phyloP scores from a whole-genome alignment of 352 stramenopile species.

The Pythium coloratum region DNA sequence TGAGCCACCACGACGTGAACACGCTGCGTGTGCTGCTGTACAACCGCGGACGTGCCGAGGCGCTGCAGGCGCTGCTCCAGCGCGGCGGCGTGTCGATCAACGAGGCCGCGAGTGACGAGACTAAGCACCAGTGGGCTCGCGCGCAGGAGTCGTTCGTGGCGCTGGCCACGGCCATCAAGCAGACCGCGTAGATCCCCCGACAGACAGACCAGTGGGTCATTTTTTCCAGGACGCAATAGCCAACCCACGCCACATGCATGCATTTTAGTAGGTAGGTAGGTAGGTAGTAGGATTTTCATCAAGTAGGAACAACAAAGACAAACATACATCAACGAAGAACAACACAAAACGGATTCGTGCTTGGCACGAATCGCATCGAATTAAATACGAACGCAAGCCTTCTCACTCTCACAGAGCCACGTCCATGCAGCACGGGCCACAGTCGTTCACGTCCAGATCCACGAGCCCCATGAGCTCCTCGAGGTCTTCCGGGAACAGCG shows the following conservation, averaged over 20 bases:
- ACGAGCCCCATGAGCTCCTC: slow-evolving; percentile 22
- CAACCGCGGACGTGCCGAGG: slow-evolving; percentile 68
- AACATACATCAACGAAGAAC: background rate
- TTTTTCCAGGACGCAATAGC: slow-evolving; percentile 5
- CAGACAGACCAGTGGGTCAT: background rate
- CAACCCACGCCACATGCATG: background rate
- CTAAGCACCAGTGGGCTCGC: slow-evolving; percentile 64
- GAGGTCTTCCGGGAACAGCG: slow-evolving; percentile 26
- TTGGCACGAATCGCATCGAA: background rate
- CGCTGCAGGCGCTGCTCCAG: slow-evolving; percentile 75
- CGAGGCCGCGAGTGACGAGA: slow-evolving; percentile 42
- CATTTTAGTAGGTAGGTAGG: background rate
- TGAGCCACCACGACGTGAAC: slow-evolving; percentile 56
- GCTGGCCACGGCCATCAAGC: slow-evolving; percentile 79
- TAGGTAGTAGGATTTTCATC: background rate
- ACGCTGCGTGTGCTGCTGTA: slow-evolving; percentile 71
- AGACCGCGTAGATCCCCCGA: slow-evolving; percentile 32
- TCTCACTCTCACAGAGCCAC: background rate
- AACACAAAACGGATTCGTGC: background rate
- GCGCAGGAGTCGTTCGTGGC: slow-evolving; percentile 71
- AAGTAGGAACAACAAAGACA: background rate
- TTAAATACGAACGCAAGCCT: background rate
- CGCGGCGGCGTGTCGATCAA: slow-evolving; percentile 54
- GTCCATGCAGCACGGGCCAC: background rate
- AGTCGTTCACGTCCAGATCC: slow-evolving; percentile 5